A percentile compares a stretch with the other conserved stretches of the same genome.
phyloP scores from a whole-genome alignment of 176 grass and related monocot species.

The Urochloa ruziziensis region DNA sequence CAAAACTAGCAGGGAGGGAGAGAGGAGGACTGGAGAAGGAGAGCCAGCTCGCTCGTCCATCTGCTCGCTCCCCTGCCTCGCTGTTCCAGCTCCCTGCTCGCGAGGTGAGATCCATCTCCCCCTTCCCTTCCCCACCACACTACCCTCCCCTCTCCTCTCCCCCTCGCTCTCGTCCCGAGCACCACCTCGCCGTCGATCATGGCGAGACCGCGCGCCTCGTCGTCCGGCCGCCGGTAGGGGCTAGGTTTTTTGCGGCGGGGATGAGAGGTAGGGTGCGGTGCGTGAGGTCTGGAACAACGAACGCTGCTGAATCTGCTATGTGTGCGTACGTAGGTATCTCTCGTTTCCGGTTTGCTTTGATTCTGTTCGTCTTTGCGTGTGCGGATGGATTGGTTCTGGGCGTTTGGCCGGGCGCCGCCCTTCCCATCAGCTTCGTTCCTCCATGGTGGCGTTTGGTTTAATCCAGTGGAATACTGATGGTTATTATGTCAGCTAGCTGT shows the following conservation, averaged over 20 bases:
- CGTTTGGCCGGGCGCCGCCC: no score
- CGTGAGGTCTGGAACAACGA: not conserved
- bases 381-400: not conserved
- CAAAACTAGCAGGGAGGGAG: no score
- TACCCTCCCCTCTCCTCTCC: not conserved
- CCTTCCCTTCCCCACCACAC: no score
- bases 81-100: not conserved
- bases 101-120: conserved; percentile 22
- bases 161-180: not conserved
- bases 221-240: not conserved
- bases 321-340: not conserved
- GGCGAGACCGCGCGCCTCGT: not conserved
- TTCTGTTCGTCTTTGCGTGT: not conserved
- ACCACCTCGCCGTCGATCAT: not conserved
- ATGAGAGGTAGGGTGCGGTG: not conserved
- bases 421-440: not conserved
- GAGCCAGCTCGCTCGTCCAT: not conserved
- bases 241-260: not conserved
- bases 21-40: no score
- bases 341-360: not conserved
- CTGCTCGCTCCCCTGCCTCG: not conserved
- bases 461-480: not conserved
- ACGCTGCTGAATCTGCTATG: not conserved
- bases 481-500: not conserved
- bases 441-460: not conserved